Evolutionary conservation across 2,329 filamentous ascomycete genomes (phyloP).

Genomic region (Parastagonospora avenae): DNA sequence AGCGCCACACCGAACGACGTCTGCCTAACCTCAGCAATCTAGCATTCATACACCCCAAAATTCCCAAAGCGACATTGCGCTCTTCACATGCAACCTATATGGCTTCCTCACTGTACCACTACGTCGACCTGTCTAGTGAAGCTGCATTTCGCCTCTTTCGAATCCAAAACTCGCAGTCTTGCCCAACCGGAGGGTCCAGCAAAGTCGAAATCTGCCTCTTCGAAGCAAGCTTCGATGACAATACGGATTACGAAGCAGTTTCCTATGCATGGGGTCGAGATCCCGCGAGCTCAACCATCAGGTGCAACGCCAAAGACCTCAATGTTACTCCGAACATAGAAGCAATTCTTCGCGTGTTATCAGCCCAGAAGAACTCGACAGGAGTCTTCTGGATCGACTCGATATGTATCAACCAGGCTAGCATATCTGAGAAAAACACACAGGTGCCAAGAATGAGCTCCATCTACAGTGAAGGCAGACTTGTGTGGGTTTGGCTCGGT

Average conservation of each 20-base stretch:
- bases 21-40: too few species aligned
- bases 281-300: neutral
- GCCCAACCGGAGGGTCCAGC: neutral
- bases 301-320: neutral
- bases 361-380: neutral
- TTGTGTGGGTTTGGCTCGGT: neutral
- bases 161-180: neutral
- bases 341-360: neutral
- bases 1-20: too few species aligned
- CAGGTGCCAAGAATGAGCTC: neutral
- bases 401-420: neutral
- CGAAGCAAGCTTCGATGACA: neutral
- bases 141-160: neutral
- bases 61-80: too few species aligned
- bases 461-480: neutral
- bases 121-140: neutral
- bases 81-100: neutral
- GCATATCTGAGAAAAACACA: neutral
- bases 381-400: neutral
- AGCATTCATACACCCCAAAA: too few species aligned
- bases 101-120: neutral
- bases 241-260: neutral
- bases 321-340: neutral
- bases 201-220: neutral
- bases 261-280: constrained; percentile 1